Base-by-base conservation (phyloP, 148 eudicot genomes). In the Rhododendron kiyosumense region DNA sequence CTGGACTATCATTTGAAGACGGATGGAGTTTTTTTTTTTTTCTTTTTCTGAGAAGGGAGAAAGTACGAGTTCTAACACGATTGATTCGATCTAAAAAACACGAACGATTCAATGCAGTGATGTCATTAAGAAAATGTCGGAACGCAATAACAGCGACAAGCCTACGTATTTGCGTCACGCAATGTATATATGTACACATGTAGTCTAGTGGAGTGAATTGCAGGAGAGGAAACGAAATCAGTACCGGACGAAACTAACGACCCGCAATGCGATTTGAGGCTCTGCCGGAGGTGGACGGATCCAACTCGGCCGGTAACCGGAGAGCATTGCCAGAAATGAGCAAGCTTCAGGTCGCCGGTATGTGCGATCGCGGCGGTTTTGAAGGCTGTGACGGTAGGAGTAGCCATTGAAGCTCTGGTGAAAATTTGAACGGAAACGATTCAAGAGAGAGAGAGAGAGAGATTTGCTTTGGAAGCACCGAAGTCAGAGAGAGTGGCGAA, bases 191-290 rank as follows among this genome's bases (percentile, higher is more conserved):
- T 38, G 43, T 38, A 38, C 6, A 41, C 43, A 5, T 1, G 14
- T 54, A 82, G 45, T 22, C 26, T 43, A 14, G 36, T 77, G 24
- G 24, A 65, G 73, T 26, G 45, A 28, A 9, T 10, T 65, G 73
- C 30, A 26, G 13, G 46, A 49, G 10, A 81, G 38, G 74, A 2
- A 65, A 30, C 17, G 13, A 36, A 81, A 74, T 22, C 79, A 67
- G 14, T 91, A 89, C 91, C 92, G 67, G 92, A 86, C 36, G 91
- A 82, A 61, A 78, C 48, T 52, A 88, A 88, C 41, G 92, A 85
- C 49, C 89, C 65, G 85, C 83, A 86, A 34, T 86, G 88, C 61
- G 78, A 89, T 69, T 43, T 79, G 4, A 88, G 89, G 85, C 65
- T 81, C 63, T 52, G 82, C 15, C 59, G 91, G 49, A 88, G 83